Base-by-base conservation (phyloP, 129 eudicot genomes). In the Centaurea solstitialis region DNA sequence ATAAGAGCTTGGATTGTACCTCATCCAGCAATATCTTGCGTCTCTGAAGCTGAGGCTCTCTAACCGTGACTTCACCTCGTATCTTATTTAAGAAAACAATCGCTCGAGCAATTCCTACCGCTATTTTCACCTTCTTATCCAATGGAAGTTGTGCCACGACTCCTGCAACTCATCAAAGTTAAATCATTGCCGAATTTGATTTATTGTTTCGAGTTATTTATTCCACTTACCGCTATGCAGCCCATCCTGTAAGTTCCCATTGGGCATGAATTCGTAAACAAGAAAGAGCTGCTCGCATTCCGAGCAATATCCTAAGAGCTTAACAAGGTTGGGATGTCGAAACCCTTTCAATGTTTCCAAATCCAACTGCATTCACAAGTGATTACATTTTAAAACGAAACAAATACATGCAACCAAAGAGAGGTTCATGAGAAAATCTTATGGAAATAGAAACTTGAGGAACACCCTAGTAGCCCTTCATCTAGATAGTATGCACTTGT, bases 251-350 rank as follows among this genome's bases (percentile, higher is more conserved):
- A 92, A 89, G 91, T 90, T 92, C 70, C 93, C 94, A 37, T 93
- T 87, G 13, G 90, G 81, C 87, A 92, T 91, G 70, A 89, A 92
- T 73, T 92, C 94, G n/a, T 92, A 90, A 35, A 86, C 97, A 57
- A 92, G 94, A 35, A 92, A 78, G 79, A 93, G 80, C 39, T 86
- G 88, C 70, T 90, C 94, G 69, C 85, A 94, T 80, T 92, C 94
- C n/a, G 83, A 84, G 84, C 97, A 92, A 61, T 90, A 92, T 40
- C 97, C 97, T 50, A 92, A 90, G 39, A 92, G 88, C 87, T 90
- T 90, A 38, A 92, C 93, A 24, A 92, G 93, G 81, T 90, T 90
- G 10, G 90, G 94, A 85, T 92, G 94, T 72, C 84, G 93, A 87
- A 90, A 89, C 78, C 85, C 88, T 40, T 89, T 90, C 30, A 92